Base-by-base conservation (phyloP, 495 filamentous ascomycete species). In the Polyplosphaeria fusca region DNA sequence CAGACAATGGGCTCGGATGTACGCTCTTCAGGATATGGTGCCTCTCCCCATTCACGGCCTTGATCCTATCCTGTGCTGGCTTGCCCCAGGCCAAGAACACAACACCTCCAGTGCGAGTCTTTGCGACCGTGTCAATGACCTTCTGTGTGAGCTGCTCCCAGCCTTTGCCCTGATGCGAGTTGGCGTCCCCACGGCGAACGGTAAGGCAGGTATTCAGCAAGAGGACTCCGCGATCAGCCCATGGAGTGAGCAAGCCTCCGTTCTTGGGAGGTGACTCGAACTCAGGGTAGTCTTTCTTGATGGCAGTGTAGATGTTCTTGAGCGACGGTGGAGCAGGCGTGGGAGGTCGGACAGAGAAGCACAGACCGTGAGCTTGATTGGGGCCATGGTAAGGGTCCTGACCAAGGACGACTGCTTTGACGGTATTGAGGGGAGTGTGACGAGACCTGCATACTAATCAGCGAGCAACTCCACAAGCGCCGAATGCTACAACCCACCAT, bases 341-440 rank as follows among this genome's bases (percentile, higher is more conserved):
- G 0, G 93, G 93, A 0, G 93, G 83, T 0, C 86, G 89, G 47
- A 96, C 90, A 16, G 89, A 95, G 81, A 98, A 98, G 69, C 84
- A 88, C 41, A 98, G 82, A 22, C 93, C 93, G 72, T 96, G 92
- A 28, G 93, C 93, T 79, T 98, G 93, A 74, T 95, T 94, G 72
- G 78, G 63, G 69, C 94, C 93, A 75, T 97, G 93, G 71, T 98
- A 98, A 4, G 93, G 93, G 70, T 98, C 93, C 73, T 98, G 93
- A 57, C 94, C 93, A 39, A 96, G 65, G 70, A 98, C 87, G 5
- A 98, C 89, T 42, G 83, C 84, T 67, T 92, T 93, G 52, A 97
- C 91, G 1, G 74, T 86, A 73, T 85, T 71, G 51, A 97, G 81
- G 23, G 93, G 94, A 0, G 92, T 96, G 70, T 94, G 84, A 27